phyloP scores from a whole-genome alignment of 768 basidiomycete genomes.

The Rhodotorula kratochvilovae region DNA sequence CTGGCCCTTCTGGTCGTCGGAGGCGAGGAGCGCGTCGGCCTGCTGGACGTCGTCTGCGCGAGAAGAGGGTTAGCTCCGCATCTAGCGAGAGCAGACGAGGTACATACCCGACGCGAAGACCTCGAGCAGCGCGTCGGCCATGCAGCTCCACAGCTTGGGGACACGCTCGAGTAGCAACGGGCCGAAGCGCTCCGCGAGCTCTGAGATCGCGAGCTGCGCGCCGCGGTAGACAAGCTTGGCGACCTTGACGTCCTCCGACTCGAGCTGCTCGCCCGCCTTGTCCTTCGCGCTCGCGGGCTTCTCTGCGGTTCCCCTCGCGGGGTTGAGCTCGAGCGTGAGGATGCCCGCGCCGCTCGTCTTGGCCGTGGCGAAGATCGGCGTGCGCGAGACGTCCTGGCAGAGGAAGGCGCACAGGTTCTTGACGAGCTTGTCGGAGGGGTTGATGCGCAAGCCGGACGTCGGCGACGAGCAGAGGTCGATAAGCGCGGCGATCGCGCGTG shows the following conservation, averaged over 20 bases:
- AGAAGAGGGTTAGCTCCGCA: not conserved
- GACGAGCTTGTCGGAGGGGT: constrained; percentile 92
- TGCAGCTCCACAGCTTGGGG: constrained; percentile 93
- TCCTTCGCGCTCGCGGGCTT: constrained; percentile 47
- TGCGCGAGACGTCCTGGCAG: constrained; percentile 82
- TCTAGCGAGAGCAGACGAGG: fast-evolving
- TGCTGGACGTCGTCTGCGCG: constrained; percentile 42
- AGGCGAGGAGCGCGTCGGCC: constrained; percentile 64
- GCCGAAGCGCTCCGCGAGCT: constrained; percentile 73
- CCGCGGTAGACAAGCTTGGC: constrained; percentile 75
- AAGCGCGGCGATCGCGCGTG: constrained; percentile 77
- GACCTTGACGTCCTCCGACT: constrained; percentile 59
- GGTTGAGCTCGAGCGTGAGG: constrained; percentile 57
- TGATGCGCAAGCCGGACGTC: constrained; percentile 59
- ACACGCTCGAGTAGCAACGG: constrained; percentile 65
- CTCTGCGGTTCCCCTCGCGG: constrained; percentile 26
- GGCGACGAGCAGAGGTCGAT: constrained; percentile 69
- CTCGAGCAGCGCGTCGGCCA: constrained; percentile 70
- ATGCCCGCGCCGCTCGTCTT: constrained; percentile 57
- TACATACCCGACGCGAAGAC: constrained; percentile 61
- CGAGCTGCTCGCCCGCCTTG: constrained; percentile 40
- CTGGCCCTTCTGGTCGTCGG: constrained; percentile 63
- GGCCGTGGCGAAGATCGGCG: constrained; percentile 74
- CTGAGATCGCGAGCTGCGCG: constrained; percentile 72
- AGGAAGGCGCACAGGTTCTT: constrained; percentile 95